Conservation (phyloP, 192 early-diverging fungal genomes). For the Coemansia sp. region DNA sequence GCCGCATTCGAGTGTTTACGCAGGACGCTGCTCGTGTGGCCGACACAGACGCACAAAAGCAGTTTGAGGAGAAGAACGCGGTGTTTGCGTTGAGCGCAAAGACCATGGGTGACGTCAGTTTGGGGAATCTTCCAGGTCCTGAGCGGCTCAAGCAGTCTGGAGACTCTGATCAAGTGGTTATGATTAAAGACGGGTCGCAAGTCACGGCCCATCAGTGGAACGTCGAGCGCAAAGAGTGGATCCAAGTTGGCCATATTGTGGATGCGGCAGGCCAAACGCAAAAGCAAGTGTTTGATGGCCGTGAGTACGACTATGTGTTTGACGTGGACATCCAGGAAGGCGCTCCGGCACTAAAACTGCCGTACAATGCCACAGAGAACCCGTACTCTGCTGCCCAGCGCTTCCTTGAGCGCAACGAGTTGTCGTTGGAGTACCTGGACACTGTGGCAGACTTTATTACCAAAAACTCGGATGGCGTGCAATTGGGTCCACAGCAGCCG, state of each 20-base stretch:
- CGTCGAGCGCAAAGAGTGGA: constrained; percentile 62
- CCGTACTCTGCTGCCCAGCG: constrained; percentile 89
- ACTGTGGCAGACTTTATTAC: constrained; percentile 94
- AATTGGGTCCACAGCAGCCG: constrained; percentile 11
- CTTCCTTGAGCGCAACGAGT: constrained; percentile 80
- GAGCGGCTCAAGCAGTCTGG: constrained; percentile 72
- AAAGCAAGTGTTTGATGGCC: constrained; percentile 80
- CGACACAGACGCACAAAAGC: constrained; percentile 30
- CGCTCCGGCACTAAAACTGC: constrained; percentile 80
- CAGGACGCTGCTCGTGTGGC: constrained; percentile 63
- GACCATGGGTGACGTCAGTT: constrained; percentile 75
- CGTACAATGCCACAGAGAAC: constrained; percentile 91
- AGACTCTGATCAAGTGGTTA: constrained; percentile 79
- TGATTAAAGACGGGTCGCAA: constrained; percentile 71
- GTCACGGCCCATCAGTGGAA: constrained; percentile 94
- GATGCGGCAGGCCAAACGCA: constrained; percentile 75
- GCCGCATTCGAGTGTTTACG: constrained; percentile 79
- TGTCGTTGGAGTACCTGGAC: constrained; percentile 84
- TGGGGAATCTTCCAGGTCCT: constrained; percentile 72
- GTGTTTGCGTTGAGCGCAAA: constrained; percentile 49
- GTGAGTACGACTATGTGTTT: constrained; percentile 98
- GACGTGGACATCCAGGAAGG: constrained; percentile 92
- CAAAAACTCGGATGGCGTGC: constrained; percentile 70
- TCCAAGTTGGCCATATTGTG: constrained; percentile 90
- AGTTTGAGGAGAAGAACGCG: constrained; percentile 50